A percentile compares a stretch with the other conserved stretches of the same genome.
phyloP scores from a whole-genome alignment of 2,329 filamentous ascomycete genomes.

The Pseudopithomyces maydicus region DNA sequence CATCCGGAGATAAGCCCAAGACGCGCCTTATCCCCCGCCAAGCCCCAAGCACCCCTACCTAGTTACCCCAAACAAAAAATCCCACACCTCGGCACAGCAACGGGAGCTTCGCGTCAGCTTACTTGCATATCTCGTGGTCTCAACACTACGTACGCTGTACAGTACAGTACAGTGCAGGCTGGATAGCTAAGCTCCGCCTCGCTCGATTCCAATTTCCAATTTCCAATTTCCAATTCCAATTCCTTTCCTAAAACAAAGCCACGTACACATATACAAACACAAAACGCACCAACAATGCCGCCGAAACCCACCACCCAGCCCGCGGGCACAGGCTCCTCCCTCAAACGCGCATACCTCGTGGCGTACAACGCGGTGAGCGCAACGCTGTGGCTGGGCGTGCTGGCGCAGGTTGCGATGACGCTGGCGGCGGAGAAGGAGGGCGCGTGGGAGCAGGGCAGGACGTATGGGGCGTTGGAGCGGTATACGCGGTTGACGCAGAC shows the following conservation, averaged over 20 bases:
- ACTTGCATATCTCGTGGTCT: no score
- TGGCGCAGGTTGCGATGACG: constrained; percentile 66
- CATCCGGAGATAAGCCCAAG: background rate
- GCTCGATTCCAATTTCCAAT: no score
- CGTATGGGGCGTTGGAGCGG: constrained; percentile 66
- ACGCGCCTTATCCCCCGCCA: background rate
- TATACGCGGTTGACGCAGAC: constrained; percentile 84
- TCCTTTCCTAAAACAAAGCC: no score
- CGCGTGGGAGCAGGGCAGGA: constrained; percentile 47
- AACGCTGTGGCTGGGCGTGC: constrained; percentile 76
- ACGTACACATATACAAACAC: no score
- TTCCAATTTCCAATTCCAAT: no score
- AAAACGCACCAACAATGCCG: constrained; percentile 27
- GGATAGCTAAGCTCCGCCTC: no score
- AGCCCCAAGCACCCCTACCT: no score
- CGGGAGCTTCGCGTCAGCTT: background rate
- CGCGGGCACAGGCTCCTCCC: background rate
- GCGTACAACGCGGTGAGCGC: constrained; percentile 83
- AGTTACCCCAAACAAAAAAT: background rate
- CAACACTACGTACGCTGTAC: no score
- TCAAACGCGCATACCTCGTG: constrained; percentile 68
- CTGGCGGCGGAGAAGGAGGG: constrained; percentile 47
- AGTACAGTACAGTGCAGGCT: no score
- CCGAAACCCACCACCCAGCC: constrained; percentile 22
- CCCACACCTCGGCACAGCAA: background rate